These are phyloP conservation scores for Pyracantha coccinea DNA, from an alignment of 331 rosid genomes.

Conservation along the genomic window DNA sequence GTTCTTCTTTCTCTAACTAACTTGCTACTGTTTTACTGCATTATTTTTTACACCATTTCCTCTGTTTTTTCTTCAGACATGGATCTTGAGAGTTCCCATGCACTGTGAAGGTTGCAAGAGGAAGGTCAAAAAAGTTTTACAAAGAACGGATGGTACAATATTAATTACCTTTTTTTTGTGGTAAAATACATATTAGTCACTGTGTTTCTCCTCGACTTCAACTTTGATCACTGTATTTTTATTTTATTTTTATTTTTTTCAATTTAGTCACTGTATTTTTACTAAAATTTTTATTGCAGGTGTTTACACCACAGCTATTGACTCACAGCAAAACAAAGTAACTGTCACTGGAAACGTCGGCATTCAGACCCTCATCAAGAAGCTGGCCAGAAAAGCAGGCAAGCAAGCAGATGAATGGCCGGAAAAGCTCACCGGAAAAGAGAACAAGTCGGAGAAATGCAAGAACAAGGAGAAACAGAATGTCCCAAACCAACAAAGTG, in stretches of 20 bases:
- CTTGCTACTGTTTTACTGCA: no score
- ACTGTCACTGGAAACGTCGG: constrained; percentile 51
- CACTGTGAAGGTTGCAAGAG: no score
- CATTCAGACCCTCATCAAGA: constrained; percentile 1
- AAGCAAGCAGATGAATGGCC: constrained; percentile 77
- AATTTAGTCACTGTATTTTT: background rate
- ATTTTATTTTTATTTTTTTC: no score
- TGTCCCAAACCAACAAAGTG: constrained; percentile 13
- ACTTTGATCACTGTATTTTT: background rate
- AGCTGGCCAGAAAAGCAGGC: constrained; percentile 45
- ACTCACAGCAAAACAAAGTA: constrained; percentile 62
- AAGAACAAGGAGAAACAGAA: constrained; percentile 26
- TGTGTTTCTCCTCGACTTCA: background rate
- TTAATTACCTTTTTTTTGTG: background rate
- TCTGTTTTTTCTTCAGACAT: no score
- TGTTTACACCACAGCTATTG: constrained; percentile 61
- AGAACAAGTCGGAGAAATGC: constrained; percentile 21
- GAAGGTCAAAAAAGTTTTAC: no score
- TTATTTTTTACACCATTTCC: no score
- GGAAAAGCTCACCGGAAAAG: constrained; percentile 34
- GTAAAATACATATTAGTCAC: background rate
- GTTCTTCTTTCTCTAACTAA: no score
- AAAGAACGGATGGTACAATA: background rate
- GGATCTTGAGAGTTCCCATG: no score
- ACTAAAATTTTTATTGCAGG: constrained; percentile 21